Evolutionary conservation across 345 rosid species (phyloP).

Genomic region (Ricinus communis): DNA sequence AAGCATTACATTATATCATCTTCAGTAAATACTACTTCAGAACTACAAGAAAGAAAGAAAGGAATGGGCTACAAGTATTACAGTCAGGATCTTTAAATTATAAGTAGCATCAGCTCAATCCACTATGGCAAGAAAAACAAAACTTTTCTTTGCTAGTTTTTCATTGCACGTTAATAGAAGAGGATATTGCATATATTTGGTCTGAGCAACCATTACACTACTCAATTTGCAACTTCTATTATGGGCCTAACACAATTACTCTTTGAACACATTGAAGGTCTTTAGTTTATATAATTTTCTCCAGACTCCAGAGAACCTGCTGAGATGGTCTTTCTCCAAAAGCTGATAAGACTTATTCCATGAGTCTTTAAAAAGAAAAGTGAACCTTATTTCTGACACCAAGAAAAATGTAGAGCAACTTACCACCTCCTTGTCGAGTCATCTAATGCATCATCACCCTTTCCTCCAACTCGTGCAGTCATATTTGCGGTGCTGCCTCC

Average conservation of each 20-base stretch:
- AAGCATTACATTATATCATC: neutral
- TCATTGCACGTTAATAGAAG: neutral
- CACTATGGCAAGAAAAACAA: neutral
- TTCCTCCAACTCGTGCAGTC: conserved; percentile 66
- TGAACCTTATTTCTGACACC: neutral
- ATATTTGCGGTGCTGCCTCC: conserved; percentile 61
- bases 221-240: neutral
- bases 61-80: neutral
- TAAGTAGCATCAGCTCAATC: neutral
- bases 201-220: neutral
- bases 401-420: conserved; percentile 22
- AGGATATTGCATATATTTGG: neutral
- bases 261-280: neutral
- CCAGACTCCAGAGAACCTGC: neutral
- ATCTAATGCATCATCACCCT: conserved; percentile 73
- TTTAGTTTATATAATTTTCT: neutral
- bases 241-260: neutral
- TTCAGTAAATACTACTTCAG: neutral
- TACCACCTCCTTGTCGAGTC: conserved; percentile 89
- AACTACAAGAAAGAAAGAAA: neutral
- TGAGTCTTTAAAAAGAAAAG: neutral
- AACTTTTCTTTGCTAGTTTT: neutral
- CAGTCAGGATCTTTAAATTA: neutral
- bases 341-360: neutral
- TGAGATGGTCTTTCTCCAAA: conserved; percentile 11